These are phyloP conservation scores for Xerocomellus intermedius DNA, from an alignment of 768 basidiomycete species.

Conservation along the genomic window DNA sequence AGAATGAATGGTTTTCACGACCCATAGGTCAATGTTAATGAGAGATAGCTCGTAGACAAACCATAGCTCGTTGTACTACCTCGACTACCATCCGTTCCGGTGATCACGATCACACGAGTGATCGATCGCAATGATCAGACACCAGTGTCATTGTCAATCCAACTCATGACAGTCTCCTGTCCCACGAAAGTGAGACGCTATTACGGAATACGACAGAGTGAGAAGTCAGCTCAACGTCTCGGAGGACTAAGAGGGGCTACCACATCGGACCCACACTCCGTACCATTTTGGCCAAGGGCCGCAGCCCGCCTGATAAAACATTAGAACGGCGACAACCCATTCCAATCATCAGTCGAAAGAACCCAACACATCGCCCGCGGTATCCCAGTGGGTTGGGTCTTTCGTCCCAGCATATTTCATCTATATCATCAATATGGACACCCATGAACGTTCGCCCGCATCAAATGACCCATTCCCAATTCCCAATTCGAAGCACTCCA, in stretches of 20 bases:
- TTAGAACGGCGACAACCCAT: conserved; percentile 16
- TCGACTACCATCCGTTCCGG: conserved; percentile 23
- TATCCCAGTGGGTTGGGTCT: conserved; percentile 18
- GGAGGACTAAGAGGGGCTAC: conserved; percentile 14
- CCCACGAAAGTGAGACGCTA: neutral
- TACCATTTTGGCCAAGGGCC: conserved; percentile 18
- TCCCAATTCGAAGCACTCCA: conserved; percentile 32
- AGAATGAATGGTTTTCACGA: conserved; percentile 22
- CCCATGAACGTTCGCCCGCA: conserved; percentile 14
- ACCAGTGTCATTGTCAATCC: conserved; percentile 21
- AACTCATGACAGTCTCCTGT: neutral
- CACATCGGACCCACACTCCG: conserved; percentile 17
- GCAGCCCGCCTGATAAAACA: conserved; percentile 20
- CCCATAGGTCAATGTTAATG: neutral
- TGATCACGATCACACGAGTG: conserved; percentile 34
- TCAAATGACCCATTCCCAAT: conserved; percentile 21
- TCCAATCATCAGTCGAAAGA: conserved; percentile 9
- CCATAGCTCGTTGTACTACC: conserved; percentile 2
- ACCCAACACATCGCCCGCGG: conserved; percentile 16
- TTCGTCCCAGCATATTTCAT: conserved; percentile 4
- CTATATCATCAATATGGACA: conserved; percentile 17
- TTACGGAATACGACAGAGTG: neutral
- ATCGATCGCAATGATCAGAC: conserved; percentile 34
- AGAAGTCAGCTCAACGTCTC: conserved; percentile 3
- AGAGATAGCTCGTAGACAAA: neutral